Conservation (phyloP, 2,329 filamentous ascomycete genomes). For the Helicocarpus griseus region DNA sequence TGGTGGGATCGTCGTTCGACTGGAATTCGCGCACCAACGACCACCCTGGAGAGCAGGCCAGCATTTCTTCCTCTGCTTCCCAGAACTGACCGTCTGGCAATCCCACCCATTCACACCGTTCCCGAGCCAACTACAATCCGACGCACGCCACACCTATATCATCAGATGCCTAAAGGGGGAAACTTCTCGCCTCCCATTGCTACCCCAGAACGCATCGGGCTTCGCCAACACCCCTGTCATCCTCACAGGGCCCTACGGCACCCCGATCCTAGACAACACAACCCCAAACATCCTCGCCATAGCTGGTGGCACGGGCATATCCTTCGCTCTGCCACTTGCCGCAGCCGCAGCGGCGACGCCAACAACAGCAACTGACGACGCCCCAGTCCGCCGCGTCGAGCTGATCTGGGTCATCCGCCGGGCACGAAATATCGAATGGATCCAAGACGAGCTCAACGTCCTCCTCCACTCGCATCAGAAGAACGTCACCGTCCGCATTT, state of each 20-base stretch:
- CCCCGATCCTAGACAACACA: slow-evolving; percentile 37
- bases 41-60: slow-evolving; percentile 56
- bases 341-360: slow-evolving; percentile 24
- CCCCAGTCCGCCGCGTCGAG: slow-evolving; percentile 31
- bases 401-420: slow-evolving; percentile 58
- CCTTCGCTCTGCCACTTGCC: slow-evolving; percentile 46
- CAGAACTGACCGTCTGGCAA: slow-evolving; percentile 59
- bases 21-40: slow-evolving; percentile 56
- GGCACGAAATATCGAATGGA: slow-evolving; percentile 47
- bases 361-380: not conserved
- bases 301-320: slow-evolving; percentile 51
- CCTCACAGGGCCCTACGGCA: slow-evolving; percentile 55
- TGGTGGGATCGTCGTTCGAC: slow-evolving; percentile 53
- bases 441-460: slow-evolving; percentile 45
- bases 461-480: slow-evolving; percentile 30
- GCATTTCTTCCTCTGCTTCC: slow-evolving; percentile 63
- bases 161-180: slow-evolving; percentile 40
- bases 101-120: slow-evolving; percentile 61
- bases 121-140: slow-evolving; percentile 26
- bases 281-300: slow-evolving; percentile 43
- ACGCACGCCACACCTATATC: slow-evolving; percentile 25
- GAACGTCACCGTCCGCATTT: slow-evolving; percentile 46
- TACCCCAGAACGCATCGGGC: slow-evolving; percentile 30
- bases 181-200: slow-evolving; percentile 45
- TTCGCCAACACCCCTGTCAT: slow-evolving; percentile 44